Evolutionary conservation across 2,329 filamentous ascomycete genomes (phyloP).

Genomic region (Thielaviopsis euricoi): DNA sequence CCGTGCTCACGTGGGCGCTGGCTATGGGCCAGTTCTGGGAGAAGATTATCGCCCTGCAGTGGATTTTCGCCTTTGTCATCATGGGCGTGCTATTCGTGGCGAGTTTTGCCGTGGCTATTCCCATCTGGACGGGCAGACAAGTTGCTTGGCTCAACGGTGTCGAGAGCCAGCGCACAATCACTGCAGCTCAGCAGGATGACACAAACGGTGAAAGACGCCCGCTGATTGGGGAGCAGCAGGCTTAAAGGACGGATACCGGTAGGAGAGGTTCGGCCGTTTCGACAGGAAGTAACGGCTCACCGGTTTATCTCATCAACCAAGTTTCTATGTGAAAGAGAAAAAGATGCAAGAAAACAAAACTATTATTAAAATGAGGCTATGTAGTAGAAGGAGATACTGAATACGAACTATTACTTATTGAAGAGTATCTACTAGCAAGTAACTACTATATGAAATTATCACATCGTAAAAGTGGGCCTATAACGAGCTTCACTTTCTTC

Average conservation of each 20-base stretch:
- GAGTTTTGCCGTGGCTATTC: slow-evolving; percentile 48
- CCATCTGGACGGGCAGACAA: slow-evolving; percentile 44
- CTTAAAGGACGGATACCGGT: not conserved
- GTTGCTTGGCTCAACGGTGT: slow-evolving; percentile 20
- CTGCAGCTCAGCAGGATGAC: slow-evolving; percentile 14
- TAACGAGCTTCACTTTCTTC: no score
- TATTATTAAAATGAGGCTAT: no score
- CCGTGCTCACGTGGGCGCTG: slow-evolving; percentile 55
- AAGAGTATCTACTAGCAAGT: no score
- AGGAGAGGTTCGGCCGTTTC: no score
- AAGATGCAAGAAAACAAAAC: no score
- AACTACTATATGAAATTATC: no score
- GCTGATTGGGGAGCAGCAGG: slow-evolving; percentile 33
- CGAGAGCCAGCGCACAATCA: slow-evolving; percentile 25
- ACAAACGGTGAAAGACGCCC: slow-evolving; percentile 43
- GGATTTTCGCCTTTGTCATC: slow-evolving; percentile 82
- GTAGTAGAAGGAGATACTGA: no score
- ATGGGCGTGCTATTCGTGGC: slow-evolving; percentile 58
- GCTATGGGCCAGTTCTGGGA: slow-evolving; percentile 61
- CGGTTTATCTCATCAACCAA: no score
- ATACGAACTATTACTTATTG: no score
- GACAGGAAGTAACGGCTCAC: no score
- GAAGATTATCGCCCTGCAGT: slow-evolving; percentile 65
- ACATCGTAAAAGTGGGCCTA: no score
- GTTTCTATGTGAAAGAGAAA: no score